Evolutionary conservation across 768 basidiomycete species (phyloP), one percentile per base, ranked within the genome.

Genomic region (Calocybe indica): DNA sequence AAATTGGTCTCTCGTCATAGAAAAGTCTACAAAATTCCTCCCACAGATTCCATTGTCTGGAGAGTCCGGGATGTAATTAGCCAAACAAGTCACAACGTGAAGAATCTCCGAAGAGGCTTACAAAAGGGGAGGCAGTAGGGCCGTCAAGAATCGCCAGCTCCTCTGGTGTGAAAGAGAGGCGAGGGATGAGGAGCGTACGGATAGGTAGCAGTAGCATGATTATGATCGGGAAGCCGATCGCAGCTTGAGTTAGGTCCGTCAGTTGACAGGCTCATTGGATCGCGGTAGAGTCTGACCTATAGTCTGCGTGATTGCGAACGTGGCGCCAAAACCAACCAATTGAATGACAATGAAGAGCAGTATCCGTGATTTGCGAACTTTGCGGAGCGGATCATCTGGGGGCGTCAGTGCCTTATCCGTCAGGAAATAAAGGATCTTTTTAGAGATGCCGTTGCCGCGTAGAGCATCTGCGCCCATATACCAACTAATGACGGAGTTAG

Each of bases 401-500:
- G 81, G 71, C 0, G 82, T 88, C 46, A 89, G 67, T 1, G 70
- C 62, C 32, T 68, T 78, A 62, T 96, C 93, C 47, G 79, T 76
- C 31, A 94, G 64, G 49, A 95, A 80, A 62, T 82, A 94, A 11
- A 90, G 71, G 4, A 94, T 69, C 60, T 88, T 91, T 51, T 72
- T 71, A 0, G 90, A 90, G 47, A 97, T 89, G 2, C 90, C 90
- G 49, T 91, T 94, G 7, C 76, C 79, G 11, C 74, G 75, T 10
- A 97, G 75, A 0, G 89, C 88, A 48, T 88, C 87, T 32, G 77
- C 77, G 10, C 93, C 93, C 89, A 97, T 95, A 62, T 83, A 93
- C 91, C 91, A 93, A 63, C 85, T 87, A 46, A 5, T 40, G 40
- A 12, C 15, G n/a, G 1, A 6, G 42, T 29, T 29, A 33, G 45